Base-by-base conservation (phyloP, 2,329 filamentous ascomycete genomes). In the Massarina eburnea region DNA sequence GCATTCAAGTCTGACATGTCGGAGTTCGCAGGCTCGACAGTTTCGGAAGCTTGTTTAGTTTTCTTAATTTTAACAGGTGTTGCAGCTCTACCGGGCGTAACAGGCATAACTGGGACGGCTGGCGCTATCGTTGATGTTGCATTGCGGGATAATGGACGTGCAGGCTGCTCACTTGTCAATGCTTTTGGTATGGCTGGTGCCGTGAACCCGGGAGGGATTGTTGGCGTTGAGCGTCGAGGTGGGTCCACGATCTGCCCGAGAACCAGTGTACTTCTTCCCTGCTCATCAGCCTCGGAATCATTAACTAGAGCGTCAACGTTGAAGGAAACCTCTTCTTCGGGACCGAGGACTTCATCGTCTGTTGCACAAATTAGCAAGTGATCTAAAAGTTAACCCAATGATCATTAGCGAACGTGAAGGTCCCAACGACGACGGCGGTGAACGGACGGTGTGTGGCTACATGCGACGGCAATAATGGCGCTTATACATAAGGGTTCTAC, bases 301-400 rank as follows among this genome's bases (percentile, higher is more conserved):
- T 83, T 81, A 10, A 89, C 85, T 3, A 89, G 71, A 3, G 83
- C 83, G 63, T 88, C 85, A 32, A 89, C 81, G n/a, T 80, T 84
- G 34, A 76, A 75, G 2, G 76, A 78, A 10, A 79, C 83, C 54
- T 85, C 83, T 50, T 84, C 82, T 36, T 85, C 73, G 9, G 78
- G 80, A 46, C 76, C 73, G 33, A 73, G 64, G n/a, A 82, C 68
- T 39, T 82, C 79, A 60, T 86, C 83, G 70, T 86, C 84, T 88
- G 49, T 51, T 37, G 45, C 38, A 59, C 48, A 59, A 58, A 67
- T 80, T 72, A 80, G 76, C 74, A 48, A 43, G 17, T 34, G 27
- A 14, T 30, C 4, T 14, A 8, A 30, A 30, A 14, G n/a, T n/a
- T n/a, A n/a, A n/a, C n/a, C n/a, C 18, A 35, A 30, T 27, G 18